phyloP scores from a whole-genome alignment of 2,329 filamentous ascomycete genomes.

The Fusarium neocosmosporiellum region DNA sequence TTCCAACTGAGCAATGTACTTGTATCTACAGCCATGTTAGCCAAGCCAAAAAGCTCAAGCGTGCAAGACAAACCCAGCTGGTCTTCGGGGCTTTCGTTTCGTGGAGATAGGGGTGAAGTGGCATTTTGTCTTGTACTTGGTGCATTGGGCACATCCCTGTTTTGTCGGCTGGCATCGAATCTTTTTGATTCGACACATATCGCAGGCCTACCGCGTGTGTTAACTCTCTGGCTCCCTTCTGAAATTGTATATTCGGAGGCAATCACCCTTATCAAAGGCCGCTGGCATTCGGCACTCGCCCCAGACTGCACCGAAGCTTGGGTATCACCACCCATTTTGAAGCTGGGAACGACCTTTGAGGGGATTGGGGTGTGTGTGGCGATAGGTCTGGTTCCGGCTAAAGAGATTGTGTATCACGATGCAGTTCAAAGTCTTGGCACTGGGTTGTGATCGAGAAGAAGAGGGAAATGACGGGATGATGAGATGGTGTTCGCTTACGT shows the following conservation, averaged over 20 bases:
- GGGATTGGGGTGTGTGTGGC: too few species aligned
- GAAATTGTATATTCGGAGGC: too few species aligned
- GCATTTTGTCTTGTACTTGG: constrained; percentile 38
- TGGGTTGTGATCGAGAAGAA: not conserved
- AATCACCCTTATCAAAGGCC: not conserved
- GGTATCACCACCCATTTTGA: not conserved
- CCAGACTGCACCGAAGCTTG: not conserved
- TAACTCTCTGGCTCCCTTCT: too few species aligned
- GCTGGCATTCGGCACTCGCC: not conserved
- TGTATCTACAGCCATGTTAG: not conserved
- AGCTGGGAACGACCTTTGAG: too few species aligned
- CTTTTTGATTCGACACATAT: constrained; percentile 47
- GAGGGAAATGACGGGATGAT: not conserved
- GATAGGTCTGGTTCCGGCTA: too few species aligned
- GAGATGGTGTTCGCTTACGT: not conserved
- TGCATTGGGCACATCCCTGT: constrained; percentile 43
- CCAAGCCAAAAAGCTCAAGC: too few species aligned
- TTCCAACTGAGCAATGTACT: constrained; percentile 33
- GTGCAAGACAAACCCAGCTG: constrained; percentile 34
- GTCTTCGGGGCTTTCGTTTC: constrained; percentile 36
- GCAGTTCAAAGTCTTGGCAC: not conserved
- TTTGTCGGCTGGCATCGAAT: constrained; percentile 42
- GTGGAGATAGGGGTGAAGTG: constrained; percentile 45
- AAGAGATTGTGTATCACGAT: too few species aligned
- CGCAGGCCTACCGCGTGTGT: too few species aligned